Evolutionary conservation across 495 filamentous ascomycete species (phyloP).

Genomic region (Pyrenopolyporus hunteri): DNA sequence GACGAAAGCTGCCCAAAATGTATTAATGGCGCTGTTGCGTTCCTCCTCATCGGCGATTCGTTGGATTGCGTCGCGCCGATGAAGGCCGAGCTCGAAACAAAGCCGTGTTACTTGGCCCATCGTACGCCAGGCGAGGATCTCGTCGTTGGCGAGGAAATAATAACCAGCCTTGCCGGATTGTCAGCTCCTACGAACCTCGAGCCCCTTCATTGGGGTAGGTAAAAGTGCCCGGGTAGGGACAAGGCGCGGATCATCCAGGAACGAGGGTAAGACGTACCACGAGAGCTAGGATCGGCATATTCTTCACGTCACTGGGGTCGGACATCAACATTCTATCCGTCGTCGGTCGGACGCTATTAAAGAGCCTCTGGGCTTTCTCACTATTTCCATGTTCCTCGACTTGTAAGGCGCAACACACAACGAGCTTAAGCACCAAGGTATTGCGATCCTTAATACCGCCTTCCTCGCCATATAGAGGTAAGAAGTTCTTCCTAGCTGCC

Average conservation of each 20-base stretch:
- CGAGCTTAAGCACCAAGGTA: conserved; percentile 75
- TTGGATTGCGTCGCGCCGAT: conserved; percentile 74
- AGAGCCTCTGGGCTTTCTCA: conserved; percentile 71
- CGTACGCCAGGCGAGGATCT: conserved; percentile 78
- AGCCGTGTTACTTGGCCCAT: conserved; percentile 77
- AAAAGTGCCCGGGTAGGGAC: neutral
- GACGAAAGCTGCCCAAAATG: conserved; percentile 83
- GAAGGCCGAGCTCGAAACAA: conserved; percentile 81
- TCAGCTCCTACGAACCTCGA: conserved; percentile 31
- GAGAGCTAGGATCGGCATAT: conserved; percentile 74
- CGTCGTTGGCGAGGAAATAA: conserved; percentile 81
- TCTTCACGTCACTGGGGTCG: conserved; percentile 68
- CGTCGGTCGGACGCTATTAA: conserved; percentile 70
- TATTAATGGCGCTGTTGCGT: conserved; percentile 63
- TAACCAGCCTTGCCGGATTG: conserved; percentile 65
- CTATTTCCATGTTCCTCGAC: conserved; percentile 79
- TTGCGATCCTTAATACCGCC: conserved; percentile 71
- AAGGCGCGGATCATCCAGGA: neutral
- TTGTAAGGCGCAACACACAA: conserved; percentile 75
- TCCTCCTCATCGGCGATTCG: conserved; percentile 69
- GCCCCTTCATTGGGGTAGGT: neutral
- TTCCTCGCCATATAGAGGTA: conserved; percentile 45
- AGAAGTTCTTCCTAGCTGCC: conserved; percentile 39
- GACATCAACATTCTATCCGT: conserved; percentile 71
- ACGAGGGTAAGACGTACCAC: conserved; percentile 54